phyloP scores from a whole-genome alignment of 2,329 filamentous ascomycete genomes.

The Colletotrichum falcatum region DNA sequence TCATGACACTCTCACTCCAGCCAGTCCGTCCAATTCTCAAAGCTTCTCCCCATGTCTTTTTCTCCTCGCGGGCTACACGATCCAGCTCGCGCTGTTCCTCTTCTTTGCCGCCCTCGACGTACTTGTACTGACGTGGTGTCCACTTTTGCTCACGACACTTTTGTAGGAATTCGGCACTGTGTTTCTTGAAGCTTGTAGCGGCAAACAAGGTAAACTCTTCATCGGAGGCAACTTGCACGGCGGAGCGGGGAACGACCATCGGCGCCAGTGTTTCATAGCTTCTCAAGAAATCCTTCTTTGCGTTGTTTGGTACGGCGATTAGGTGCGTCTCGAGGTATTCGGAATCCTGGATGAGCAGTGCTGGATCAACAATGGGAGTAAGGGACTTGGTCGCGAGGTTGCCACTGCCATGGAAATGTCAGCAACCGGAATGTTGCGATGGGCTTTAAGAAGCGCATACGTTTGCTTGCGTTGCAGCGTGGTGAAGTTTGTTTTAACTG shows the following conservation, averaged over 20 bases:
- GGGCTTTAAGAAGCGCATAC: conserved; percentile 59
- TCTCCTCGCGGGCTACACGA: conserved; percentile 83
- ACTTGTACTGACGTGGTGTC: conserved; percentile 94
- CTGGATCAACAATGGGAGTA: conserved; percentile 86
- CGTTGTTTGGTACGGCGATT: conserved; percentile 83
- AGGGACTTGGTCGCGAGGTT: conserved; percentile 96
- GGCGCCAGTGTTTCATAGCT: conserved; percentile 88
- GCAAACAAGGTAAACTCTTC: conserved; percentile 91
- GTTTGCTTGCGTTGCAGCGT: conserved; percentile 88
- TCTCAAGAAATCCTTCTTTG: conserved; percentile 88
- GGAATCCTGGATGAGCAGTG: conserved; percentile 84
- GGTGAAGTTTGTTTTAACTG: conserved; percentile 86
- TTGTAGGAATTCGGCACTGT: conserved; percentile 86
- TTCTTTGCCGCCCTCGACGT: conserved; percentile 89
- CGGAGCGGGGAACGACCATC: conserved; percentile 95
- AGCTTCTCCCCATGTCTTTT: conserved; percentile 93
- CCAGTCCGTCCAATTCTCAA: conserved; percentile 88
- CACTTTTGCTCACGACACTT: conserved; percentile 94
- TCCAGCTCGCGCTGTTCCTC: conserved; percentile 90
- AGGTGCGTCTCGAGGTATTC: conserved; percentile 98
- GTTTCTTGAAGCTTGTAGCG: conserved; percentile 94
- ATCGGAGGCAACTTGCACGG: conserved; percentile 82
- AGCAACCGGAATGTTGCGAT: conserved; percentile 27
- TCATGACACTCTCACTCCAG: conserved; percentile 96
- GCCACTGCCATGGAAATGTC: conserved; percentile 65